These are phyloP conservation scores for Diplodia scrobiculata DNA, from an alignment of 2,329 filamentous ascomycete genomes.

Conservation along the genomic window DNA sequence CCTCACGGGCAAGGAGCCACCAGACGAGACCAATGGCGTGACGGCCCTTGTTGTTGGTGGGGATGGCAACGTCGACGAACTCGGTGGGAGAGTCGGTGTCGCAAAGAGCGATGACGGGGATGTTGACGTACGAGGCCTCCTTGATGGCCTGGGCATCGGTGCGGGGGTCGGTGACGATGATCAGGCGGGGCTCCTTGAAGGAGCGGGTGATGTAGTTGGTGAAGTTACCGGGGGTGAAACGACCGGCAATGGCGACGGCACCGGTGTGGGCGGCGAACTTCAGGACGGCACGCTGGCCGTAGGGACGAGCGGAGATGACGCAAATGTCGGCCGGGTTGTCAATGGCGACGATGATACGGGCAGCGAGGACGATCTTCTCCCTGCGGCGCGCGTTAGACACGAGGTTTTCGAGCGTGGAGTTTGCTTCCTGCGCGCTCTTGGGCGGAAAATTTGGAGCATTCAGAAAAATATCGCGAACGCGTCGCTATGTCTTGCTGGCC, in stretches of 20 bases:
- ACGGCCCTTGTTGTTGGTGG: conserved; percentile 99
- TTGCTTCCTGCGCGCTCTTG: not conserved
- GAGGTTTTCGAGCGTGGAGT: conserved; percentile 8
- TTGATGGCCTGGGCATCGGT: conserved; percentile 99
- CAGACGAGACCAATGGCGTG: conserved; percentile 98
- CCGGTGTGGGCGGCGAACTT: conserved; percentile 99
- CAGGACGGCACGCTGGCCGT: conserved; percentile 98
- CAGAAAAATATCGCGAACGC: not conserved
- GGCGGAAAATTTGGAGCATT: not conserved
- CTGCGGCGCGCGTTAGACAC: conserved; percentile 52
- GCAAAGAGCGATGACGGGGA: conserved; percentile 98
- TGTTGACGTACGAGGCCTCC: conserved; percentile 99
- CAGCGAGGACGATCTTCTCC: conserved; percentile 99
- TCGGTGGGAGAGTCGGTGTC: conserved; percentile 99
- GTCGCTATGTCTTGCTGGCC: conserved; percentile 1
- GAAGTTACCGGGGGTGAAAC: conserved; percentile 99
- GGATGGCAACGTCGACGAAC: conserved; percentile 99
- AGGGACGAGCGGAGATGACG: conserved; percentile 99
- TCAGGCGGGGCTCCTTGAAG: conserved; percentile 99
- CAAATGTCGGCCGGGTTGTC: conserved; percentile 96
- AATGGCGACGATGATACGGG: conserved; percentile 96
- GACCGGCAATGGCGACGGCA: conserved; percentile 95
- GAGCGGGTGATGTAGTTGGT: conserved; percentile 99
- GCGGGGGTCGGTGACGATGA: conserved; percentile 98
- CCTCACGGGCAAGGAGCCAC: conserved; percentile 99